phyloP scores from a whole-genome alignment of 441 rosid species.

The Caryocar brasiliense region DNA sequence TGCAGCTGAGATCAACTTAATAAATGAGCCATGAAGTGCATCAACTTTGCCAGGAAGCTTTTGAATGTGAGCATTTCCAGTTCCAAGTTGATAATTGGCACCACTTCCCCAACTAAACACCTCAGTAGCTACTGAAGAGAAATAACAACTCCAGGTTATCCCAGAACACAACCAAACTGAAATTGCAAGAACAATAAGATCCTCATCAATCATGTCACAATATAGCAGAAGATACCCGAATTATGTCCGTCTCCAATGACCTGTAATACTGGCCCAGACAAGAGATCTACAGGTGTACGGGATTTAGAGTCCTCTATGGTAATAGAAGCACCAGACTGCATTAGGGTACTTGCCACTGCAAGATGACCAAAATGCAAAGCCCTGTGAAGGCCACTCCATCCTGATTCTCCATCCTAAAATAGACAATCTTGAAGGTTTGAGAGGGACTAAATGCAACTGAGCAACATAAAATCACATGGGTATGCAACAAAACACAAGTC shows the following conservation, averaged over 20 bases:
- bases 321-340: conserved; percentile 73
- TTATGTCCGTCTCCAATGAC: conserved; percentile 38
- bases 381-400: conserved; percentile 97
- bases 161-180: neutral
- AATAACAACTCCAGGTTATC: conserved; percentile 12
- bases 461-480: no score
- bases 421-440: neutral
- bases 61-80: conserved; percentile 83
- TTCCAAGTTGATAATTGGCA: conserved; percentile 94
- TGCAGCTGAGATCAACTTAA: conserved; percentile 78
- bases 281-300: conserved; percentile 75
- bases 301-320: conserved; percentile 65
- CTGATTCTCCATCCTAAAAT: conserved; percentile 97
- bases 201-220: conserved; percentile 7
- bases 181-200: conserved; percentile 7
- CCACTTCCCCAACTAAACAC: conserved; percentile 98
- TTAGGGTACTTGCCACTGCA: conserved; percentile 79
- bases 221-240: conserved; percentile 42
- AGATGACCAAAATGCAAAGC: conserved; percentile 98
- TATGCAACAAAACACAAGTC: neutral
- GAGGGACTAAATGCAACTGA: no score
- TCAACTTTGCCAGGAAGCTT: conserved; percentile 92
- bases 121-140: conserved; percentile 61
- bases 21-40: conserved; percentile 61
- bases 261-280: conserved; percentile 83